Percentiles rank a stretch among this genome's conserved stretches.
phyloP scores from a whole-genome alignment of 805 yeast genomes.

The Hanseniaspora valbyensis region DNA sequence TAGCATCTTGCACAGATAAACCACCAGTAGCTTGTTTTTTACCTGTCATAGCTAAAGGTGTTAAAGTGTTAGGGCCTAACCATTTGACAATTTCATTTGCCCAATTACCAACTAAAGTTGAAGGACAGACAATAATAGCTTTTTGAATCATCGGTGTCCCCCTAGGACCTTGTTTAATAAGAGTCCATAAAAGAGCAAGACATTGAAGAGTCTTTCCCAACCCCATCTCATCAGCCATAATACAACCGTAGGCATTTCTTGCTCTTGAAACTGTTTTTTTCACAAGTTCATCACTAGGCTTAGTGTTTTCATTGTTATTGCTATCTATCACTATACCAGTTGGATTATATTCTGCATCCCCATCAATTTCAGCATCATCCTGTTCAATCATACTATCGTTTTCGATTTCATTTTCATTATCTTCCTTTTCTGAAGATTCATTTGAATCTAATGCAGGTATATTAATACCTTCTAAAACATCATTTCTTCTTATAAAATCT shows the following conservation, averaged over 20 bases:
- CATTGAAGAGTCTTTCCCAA: conserved; percentile 86
- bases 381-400: conserved; percentile 2
- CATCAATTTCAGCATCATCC: background rate
- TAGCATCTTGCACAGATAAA: conserved; percentile 53
- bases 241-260: conserved; percentile 70
- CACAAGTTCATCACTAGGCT: background rate
- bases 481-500: conserved; percentile 21
- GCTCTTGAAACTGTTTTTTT: conserved; percentile 5
- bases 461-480: conserved; percentile 6
- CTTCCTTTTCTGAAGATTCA: too few species aligned
- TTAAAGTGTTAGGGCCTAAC: conserved; percentile 84
- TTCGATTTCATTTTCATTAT: background rate
- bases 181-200: conserved; percentile 82
- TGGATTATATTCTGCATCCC: background rate
- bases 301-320: background rate
- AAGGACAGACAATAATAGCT: conserved; percentile 89
- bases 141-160: conserved; percentile 72
- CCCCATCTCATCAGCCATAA: conserved; percentile 98
- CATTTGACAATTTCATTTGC: conserved; percentile 91
- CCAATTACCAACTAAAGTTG: conserved; percentile 89
- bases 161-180: conserved; percentile 78
- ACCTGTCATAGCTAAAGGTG: conserved; percentile 89
- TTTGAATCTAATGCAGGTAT: background rate
- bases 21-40: conserved; percentile 54
- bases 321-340: background rate